Conservation (phyloP, 768 basidiomycete species). For the Macrolepiota dolichaula region DNA sequence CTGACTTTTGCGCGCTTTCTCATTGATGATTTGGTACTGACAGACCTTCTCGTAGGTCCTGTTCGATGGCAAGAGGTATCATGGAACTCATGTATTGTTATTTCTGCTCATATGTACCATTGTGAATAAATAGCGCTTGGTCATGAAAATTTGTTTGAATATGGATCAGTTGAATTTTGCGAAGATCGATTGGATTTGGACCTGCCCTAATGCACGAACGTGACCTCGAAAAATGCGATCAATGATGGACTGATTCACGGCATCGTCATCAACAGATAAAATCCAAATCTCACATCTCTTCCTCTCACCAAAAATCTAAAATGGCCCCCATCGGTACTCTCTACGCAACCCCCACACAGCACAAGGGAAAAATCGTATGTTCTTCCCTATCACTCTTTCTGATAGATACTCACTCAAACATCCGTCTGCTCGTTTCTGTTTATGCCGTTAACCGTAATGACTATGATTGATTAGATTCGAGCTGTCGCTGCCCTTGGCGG, state of each 20-base stretch:
- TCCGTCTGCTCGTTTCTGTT: not conserved
- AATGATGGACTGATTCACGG: not conserved
- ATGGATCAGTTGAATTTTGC: not conserved
- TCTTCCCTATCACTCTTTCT: not conserved
- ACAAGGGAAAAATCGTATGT: constrained; percentile 18
- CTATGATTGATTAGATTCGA: constrained; percentile 32
- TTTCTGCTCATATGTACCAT: not conserved
- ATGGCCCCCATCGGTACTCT: constrained; percentile 18
- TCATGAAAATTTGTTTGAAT: not conserved
- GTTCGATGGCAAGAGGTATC: too few relatives aligned
- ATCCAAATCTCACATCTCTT: not conserved
- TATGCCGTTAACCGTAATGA: not conserved
- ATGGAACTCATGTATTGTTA: not conserved
- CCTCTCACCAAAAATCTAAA: constrained; percentile 4
- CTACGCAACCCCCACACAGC: constrained; percentile 9
- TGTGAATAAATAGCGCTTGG: too few relatives aligned
- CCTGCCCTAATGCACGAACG: constrained; percentile 6
- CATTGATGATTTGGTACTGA: not conserved
- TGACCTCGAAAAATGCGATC: constrained; percentile 7
- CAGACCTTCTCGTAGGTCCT: not conserved
- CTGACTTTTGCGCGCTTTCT: not conserved
- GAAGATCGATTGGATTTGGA: not conserved
- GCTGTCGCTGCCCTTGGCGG: constrained; percentile 61
- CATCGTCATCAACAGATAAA: constrained; percentile 6
- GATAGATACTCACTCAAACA: not conserved